Conservation (phyloP, 1,284 basidiomycete species). For the Prillingera fragicola region DNA sequence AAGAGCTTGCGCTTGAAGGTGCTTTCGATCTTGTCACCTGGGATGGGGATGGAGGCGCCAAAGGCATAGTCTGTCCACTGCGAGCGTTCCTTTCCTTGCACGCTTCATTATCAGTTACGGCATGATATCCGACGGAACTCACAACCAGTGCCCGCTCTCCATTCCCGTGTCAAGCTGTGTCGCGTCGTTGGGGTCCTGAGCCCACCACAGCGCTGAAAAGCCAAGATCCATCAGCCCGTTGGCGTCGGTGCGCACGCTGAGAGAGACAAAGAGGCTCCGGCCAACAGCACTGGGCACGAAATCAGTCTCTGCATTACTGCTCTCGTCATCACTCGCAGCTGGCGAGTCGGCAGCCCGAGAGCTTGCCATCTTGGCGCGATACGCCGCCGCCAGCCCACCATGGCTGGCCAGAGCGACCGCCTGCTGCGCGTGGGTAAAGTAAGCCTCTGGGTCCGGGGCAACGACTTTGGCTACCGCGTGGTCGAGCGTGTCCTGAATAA, state of each 20-base stretch:
- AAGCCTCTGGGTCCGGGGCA: constrained; percentile 6
- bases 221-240: constrained; percentile 12
- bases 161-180: constrained; percentile 21
- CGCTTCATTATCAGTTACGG: constrained; percentile 14
- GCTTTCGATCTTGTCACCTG: constrained; percentile 12
- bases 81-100: too few relatives aligned
- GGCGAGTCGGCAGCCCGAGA: too few relatives aligned
- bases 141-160: constrained; percentile 41
- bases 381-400: constrained; percentile 3
- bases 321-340: too few relatives aligned
- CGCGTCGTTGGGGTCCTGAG: constrained; percentile 3
- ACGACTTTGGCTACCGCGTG: neutral
- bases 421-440: constrained; percentile 35
- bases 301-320: too few relatives aligned
- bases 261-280: constrained; percentile 35
- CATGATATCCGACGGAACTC: constrained; percentile 11
- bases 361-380: too few relatives aligned
- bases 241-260: constrained; percentile 23
- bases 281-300: too few relatives aligned
- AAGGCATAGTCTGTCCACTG: too few relatives aligned
- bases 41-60: constrained; percentile 27
- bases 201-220: constrained; percentile 16
- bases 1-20: constrained; percentile 24
- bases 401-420: constrained; percentile 25
- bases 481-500: neutral